Percentiles rank a stretch among this genome's conserved stretches.
phyloP scores from a whole-genome alignment of 768 basidiomycete species.

The Rickenella mellea region DNA sequence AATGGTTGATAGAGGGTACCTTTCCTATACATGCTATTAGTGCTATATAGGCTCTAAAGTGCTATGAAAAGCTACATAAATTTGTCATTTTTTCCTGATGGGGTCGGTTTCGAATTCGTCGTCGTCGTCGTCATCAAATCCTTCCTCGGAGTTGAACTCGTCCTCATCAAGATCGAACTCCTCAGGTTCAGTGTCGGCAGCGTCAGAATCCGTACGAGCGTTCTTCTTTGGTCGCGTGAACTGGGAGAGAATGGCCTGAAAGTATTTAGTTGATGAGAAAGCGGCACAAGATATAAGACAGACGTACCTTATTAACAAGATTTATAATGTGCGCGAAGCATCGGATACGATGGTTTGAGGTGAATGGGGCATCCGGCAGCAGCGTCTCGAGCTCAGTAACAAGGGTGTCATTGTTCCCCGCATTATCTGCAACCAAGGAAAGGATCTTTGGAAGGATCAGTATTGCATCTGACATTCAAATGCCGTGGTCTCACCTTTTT shows the following conservation, averaged over 20 bases:
- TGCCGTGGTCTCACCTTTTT: conserved; percentile 1
- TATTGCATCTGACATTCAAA: too few species aligned
- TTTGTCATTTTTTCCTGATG: too few species aligned
- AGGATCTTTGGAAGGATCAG: not conserved
- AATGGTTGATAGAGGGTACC: too few species aligned
- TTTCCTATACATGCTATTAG: too few species aligned
- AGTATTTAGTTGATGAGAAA: not conserved
- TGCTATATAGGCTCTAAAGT: too few species aligned
- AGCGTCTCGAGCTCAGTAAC: too few species aligned
- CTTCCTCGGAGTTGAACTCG: too few species aligned
- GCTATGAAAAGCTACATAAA: too few species aligned
- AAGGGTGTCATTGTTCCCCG: not conserved
- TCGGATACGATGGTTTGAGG: conserved; percentile 3
- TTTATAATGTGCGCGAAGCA: conserved; percentile 13
- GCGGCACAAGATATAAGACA: too few species aligned
- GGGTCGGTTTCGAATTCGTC: not conserved
- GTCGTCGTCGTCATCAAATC: not conserved
- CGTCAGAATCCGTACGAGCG: not conserved
- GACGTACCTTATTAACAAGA: conserved; percentile 13
- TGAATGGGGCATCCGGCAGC: not conserved
- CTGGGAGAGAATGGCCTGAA: conserved; percentile 15
- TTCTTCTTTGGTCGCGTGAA: conserved; percentile 7
- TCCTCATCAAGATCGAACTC: conserved; percentile 1
- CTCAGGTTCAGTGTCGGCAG: conserved; percentile 5
- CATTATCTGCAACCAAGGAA: not conserved